Conservation (phyloP, 2,329 filamentous ascomycete genomes). For the Penicillium rolfsii region DNA sequence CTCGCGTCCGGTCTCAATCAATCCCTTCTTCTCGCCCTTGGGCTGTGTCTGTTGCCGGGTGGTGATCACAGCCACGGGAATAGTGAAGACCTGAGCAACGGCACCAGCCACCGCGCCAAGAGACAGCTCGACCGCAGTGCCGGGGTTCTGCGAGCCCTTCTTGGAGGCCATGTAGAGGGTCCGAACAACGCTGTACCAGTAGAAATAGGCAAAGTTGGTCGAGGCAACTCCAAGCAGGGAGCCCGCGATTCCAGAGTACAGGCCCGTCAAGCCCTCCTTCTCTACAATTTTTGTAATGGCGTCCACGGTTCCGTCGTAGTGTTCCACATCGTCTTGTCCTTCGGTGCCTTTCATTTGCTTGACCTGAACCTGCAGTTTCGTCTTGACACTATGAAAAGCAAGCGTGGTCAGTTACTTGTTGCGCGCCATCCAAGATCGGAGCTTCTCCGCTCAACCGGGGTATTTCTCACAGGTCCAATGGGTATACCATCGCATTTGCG, state of each 20-base stretch:
- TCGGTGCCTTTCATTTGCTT: constrained; percentile 60
- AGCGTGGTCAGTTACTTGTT: constrained; percentile 21
- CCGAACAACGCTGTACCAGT: constrained; percentile 93
- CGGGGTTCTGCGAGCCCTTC: constrained; percentile 65
- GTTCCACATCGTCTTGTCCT: constrained; percentile 58
- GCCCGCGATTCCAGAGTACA: constrained; percentile 88
- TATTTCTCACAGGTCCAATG: constrained; percentile 82
- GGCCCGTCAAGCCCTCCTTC: constrained; percentile 76
- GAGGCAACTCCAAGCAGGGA: constrained; percentile 89
- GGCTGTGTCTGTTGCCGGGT: constrained; percentile 93
- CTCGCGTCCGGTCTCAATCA: constrained; percentile 84
- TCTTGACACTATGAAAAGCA: constrained; percentile 75
- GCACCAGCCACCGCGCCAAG: constrained; percentile 88
- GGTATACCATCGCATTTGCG: constrained; percentile 94
- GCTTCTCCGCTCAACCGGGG: not conserved
- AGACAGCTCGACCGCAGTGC: constrained; percentile 78
- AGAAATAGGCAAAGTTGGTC: constrained; percentile 99
- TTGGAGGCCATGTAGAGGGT: constrained; percentile 70
- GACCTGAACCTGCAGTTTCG: constrained; percentile 90
- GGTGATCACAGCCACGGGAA: constrained; percentile 92
- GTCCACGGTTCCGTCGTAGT: constrained; percentile 87
- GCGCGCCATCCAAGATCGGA: not conserved
- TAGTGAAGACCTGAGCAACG: constrained; percentile 91
- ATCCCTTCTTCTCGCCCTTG: constrained; percentile 80
- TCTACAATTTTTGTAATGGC: constrained; percentile 82